Percentiles rank a stretch among this genome's conserved stretches.
These are phyloP conservation scores for Geosiphon pyriformis DNA, from an alignment of 192 early-diverging fungal species.

Conservation along the genomic window DNA sequence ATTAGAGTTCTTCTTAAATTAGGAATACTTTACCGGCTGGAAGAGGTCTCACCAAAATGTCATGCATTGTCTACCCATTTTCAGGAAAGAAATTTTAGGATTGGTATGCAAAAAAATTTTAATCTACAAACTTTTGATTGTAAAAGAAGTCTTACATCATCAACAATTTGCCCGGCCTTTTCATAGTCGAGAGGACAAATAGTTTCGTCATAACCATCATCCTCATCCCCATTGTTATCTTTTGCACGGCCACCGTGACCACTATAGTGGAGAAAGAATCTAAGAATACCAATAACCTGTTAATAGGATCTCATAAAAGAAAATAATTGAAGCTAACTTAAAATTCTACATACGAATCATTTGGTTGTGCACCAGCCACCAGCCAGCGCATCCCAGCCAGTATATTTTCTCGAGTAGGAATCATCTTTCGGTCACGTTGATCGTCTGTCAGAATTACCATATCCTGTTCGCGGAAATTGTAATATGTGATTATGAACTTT, in stretches of 20 bases:
- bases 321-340: too few species aligned
- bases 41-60: slow-evolving; percentile 65
- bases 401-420: slow-evolving; percentile 73
- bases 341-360: slow-evolving; percentile 55
- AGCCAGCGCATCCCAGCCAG: slow-evolving; percentile 73
- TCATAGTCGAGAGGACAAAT: slow-evolving; percentile 61
- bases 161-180: slow-evolving; percentile 58
- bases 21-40: slow-evolving; percentile 25
- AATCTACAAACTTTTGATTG: not conserved
- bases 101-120: not conserved
- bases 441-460: slow-evolving; percentile 77
- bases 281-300: slow-evolving; percentile 13
- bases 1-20: slow-evolving; percentile 2
- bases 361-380: slow-evolving; percentile 62
- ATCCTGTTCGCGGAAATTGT: slow-evolving; percentile 61
- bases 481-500: slow-evolving; percentile 57
- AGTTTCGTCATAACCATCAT: slow-evolving; percentile 74
- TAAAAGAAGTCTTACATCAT: slow-evolving; percentile 43
- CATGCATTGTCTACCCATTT: slow-evolving; percentile 56
- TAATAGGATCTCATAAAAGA: not conserved
- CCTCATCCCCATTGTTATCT: slow-evolving; percentile 66
- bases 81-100: not conserved
- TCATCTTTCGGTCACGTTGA: slow-evolving; percentile 53
- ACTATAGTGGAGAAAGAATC: slow-evolving; percentile 78
- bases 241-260: slow-evolving; percentile 66